Base-by-base conservation (phyloP, 768 basidiomycete genomes). In the Dacryopinax spathularia region DNA sequence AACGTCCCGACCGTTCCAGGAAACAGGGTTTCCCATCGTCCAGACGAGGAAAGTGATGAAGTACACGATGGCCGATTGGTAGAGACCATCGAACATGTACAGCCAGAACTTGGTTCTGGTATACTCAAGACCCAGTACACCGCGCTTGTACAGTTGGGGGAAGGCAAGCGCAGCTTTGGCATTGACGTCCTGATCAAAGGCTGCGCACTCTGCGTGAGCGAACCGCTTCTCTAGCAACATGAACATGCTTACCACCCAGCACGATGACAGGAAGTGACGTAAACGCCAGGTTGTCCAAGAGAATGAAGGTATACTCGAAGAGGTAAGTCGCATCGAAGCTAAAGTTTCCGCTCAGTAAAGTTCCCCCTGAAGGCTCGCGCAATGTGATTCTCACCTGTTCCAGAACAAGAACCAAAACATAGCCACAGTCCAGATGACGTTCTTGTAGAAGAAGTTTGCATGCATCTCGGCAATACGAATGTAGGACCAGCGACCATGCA, bases 401-500 rank as follows among this genome's bases (percentile, higher is more conserved):
- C 83, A 96, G 34, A 90, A 84, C 70, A 93, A 79, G 75, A 81
- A 98, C 89, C 94, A 95, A 77, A 97, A 98, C 82, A 90, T 82
- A 7, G 88, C 86, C 69, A 94, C 81, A 1, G 91, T 94, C 90
- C 91, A 94, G 63, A 93, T 87, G 64, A 94, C 88, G 70, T 89
- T 91, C 88, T 98, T 98, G 81, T 97, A 97, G 76, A 98, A 98
- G 78, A 97, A 98, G 75, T 93, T 96, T 69, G 86, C 86, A 68
- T 94, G 90, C 92, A 97, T 95, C 70, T 95, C 92, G 16, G 94
- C 92, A 41, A 97, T 79, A 41, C 95, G 89, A 69, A 91, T 88
- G 75, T 99, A 98, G 31, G 90, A 94, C 95, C 95, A 96, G 27
- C 91, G 85, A 4, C 95, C 95, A 71, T 99, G 95, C 9, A 96